Conservation (phyloP, 2,329 filamentous ascomycete species). For the Raffaelea deltoideospora region DNA sequence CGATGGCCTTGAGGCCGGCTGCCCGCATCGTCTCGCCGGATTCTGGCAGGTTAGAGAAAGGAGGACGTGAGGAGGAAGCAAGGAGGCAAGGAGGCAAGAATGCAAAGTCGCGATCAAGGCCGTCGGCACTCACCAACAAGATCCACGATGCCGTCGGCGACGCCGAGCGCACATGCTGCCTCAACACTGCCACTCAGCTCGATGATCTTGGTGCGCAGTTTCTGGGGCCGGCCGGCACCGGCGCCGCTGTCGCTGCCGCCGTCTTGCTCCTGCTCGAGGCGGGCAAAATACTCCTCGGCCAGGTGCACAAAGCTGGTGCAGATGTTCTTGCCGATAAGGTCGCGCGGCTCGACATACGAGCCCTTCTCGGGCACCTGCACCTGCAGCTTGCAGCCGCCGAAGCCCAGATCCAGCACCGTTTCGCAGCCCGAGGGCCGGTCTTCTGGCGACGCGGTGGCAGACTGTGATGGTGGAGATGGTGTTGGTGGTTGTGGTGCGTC, state of each 20-base stretch:
- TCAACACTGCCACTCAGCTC: slow-evolving; percentile 95
- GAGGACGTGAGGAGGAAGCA: not conserved
- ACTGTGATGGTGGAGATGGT: too few relatives aligned
- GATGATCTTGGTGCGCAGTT: slow-evolving; percentile 74
- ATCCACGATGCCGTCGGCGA: slow-evolving; percentile 94
- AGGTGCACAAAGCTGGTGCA: slow-evolving; percentile 90
- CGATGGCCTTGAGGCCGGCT: slow-evolving; percentile 83
- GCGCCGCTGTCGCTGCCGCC: slow-evolving; percentile 20
- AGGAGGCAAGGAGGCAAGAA: not conserved
- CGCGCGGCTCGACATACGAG: slow-evolving; percentile 47
- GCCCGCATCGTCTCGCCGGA: slow-evolving; percentile 98
- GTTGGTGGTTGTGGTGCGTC: too few relatives aligned
- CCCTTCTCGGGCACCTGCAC: slow-evolving; percentile 94
- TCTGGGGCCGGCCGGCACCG: slow-evolving; percentile 19
- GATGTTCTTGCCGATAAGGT: slow-evolving; percentile 83
- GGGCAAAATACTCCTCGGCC: slow-evolving; percentile 67
- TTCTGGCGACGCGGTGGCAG: too few relatives aligned
- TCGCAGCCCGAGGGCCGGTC: slow-evolving; percentile 48
- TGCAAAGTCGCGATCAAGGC: not conserved
- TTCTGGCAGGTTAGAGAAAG: slow-evolving; percentile 35
- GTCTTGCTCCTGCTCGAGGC: slow-evolving; percentile 47
- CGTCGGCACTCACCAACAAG: slow-evolving; percentile 61
- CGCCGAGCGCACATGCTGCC: slow-evolving; percentile 85
- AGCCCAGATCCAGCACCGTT: slow-evolving; percentile 78
- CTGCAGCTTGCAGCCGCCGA: slow-evolving; percentile 83